Percentiles rank a stretch among this genome's conserved stretches.
These are phyloP conservation scores for Echium plantagineum DNA, from an alignment of 257 asterid genomes.

Conservation along the genomic window DNA sequence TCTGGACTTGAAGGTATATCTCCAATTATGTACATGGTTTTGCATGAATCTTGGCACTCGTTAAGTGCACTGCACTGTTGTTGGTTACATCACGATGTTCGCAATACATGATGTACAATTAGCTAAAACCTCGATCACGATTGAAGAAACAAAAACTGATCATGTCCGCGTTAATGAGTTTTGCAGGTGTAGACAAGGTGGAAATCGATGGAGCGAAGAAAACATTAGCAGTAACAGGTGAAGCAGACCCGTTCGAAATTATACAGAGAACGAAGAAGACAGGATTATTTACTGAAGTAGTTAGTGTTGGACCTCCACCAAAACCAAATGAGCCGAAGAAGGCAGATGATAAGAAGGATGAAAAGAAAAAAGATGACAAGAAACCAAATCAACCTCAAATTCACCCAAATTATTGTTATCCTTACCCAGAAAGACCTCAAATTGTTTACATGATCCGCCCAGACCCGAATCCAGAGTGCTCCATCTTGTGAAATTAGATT, in stretches of 20 bases:
- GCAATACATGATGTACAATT: too few species aligned
- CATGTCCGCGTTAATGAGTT: too few species aligned
- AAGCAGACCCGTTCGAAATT: conserved; percentile 42
- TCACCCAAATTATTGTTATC: conserved; percentile 7
- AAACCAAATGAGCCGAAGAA: neutral
- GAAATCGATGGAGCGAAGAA: conserved; percentile 43
- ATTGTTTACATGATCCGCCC: conserved; percentile 10
- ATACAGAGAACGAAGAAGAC: conserved; percentile 30
- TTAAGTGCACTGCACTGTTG: too few species aligned
- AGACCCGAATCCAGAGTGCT: conserved; percentile 12
- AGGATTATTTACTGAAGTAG: conserved; percentile 30
- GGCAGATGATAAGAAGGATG: neutral
- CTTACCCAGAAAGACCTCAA: conserved; percentile 7
- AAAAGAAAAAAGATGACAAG: neutral
- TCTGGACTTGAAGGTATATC: conserved; percentile 40
- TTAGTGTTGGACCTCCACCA: conserved; percentile 43
- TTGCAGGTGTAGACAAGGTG: conserved; percentile 40
- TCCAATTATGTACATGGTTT: too few species aligned
- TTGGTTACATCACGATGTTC: too few species aligned
- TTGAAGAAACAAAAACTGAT: too few species aligned
- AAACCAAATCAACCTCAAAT: neutral
- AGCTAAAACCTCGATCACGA: too few species aligned
- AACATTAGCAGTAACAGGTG: conserved; percentile 33
- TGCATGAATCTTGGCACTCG: too few species aligned
- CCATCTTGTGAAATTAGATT: conserved; percentile 1